Base-by-base conservation (phyloP, 805 yeast species). In the Starmerella vitae region DNA sequence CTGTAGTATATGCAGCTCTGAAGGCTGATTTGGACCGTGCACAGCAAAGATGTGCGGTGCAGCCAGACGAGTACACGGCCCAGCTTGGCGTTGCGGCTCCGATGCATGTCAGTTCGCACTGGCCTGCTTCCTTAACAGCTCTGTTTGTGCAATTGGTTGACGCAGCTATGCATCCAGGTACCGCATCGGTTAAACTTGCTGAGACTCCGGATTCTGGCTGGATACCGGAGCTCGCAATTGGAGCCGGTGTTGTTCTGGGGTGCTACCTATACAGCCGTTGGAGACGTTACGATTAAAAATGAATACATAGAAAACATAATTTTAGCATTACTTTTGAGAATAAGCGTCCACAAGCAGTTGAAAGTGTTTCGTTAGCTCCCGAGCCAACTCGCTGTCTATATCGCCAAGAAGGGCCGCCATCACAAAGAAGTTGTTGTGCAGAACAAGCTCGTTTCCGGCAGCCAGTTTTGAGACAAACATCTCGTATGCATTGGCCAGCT, bases 11-110 rank as follows among this genome's bases (percentile, higher is more conserved):
- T 53, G 96, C 86, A 1, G 98, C 95, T 0, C 63, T 86, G 26
- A 91, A 91, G 54, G 97, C 98, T 0, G 99, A 91, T 59, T 64
- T 84, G 27, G 99, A 91, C 57, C 76, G 93, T 49, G 97, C 86
- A 55, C 96, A 88, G 53, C 99, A 91, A 53, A 60, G 98, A 27
- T 74, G 78, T 28, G 81, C 73, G 39, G 63, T 70, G 5, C 95
- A 83, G 54, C 98, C 99, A 0, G 97, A 91, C 49, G 77, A 74
- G 20, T 85, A 76, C 53, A 77, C 94, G 0, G 64, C 82, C 21
- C 66, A 70, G 4, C 58, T 85, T 5, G 57, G 64, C 5, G 56
- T 91, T 13, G 75, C 77, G 9, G 81, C 91, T 3, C 98, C 98
- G 0, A 60, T 91, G 45, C 97, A 91, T 54, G 80, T 88, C 2